Conservation (phyloP, 2,329 filamentous ascomycete species). For the Verticillium tricorpus region DNA sequence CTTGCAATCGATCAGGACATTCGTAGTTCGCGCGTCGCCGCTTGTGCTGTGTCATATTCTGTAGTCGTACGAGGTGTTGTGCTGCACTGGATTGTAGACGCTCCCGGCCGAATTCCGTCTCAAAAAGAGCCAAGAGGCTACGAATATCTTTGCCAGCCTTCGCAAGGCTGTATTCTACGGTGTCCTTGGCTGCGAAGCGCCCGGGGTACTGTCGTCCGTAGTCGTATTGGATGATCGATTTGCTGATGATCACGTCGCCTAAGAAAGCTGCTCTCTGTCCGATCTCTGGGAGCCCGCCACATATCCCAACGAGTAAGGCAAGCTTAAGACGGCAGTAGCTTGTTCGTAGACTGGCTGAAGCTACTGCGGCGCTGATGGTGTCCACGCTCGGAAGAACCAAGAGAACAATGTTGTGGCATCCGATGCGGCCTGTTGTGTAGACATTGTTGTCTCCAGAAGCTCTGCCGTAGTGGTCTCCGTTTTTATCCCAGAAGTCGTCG, state of each 20-base stretch:
- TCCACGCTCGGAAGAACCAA: slow-evolving; percentile 21
- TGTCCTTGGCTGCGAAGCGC: slow-evolving; percentile 12
- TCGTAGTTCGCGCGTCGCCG: no score
- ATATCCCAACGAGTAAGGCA: slow-evolving; percentile 17
- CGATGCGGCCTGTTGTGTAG: slow-evolving; percentile 23
- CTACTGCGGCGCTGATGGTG: slow-evolving; percentile 18
- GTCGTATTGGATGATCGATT: slow-evolving; percentile 15
- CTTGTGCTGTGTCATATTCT: no score
- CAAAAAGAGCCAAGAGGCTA: slow-evolving; percentile 16
- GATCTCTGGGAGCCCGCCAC: slow-evolving; percentile 15
- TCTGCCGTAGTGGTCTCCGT: slow-evolving; percentile 12
- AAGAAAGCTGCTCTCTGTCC: slow-evolving; percentile 13
- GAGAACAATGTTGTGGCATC: slow-evolving; percentile 22
- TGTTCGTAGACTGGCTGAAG: slow-evolving; percentile 20
- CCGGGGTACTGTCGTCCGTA: slow-evolving; percentile 14
- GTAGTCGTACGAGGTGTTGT: no score
- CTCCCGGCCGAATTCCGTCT: background rate
- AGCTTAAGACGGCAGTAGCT: slow-evolving; percentile 27
- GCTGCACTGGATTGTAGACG: no score
- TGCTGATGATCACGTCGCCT: slow-evolving; percentile 28
- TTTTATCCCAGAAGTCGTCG: slow-evolving; percentile 23
- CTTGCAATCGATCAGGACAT: no score
- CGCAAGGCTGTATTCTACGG: slow-evolving; percentile 11
- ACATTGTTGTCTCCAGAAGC: slow-evolving; percentile 11
- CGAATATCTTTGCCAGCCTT: slow-evolving; percentile 18